Base-by-base conservation (phyloP, 2,329 filamentous ascomycete genomes). In the Neonectria punicea region DNA sequence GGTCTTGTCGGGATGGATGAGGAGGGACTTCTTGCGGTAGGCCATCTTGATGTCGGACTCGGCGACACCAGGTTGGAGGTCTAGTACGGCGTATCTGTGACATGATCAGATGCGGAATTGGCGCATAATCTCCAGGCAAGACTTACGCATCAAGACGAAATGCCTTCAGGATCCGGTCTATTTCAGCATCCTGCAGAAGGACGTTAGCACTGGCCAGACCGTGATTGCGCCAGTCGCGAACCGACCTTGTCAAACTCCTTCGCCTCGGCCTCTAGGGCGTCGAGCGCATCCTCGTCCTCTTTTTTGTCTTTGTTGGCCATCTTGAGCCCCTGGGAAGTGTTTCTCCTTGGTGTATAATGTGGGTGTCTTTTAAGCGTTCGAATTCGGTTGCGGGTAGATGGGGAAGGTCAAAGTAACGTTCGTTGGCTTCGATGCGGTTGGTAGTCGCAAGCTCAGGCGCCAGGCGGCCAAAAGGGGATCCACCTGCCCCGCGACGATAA, bases 1-100 rank as follows among this genome's bases (percentile, higher is more conserved):
- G 61, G 96, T 98, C 81, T 99, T 99, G 84, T 99, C 96, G 7
- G 96, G 96, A 84, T 99, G 96, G 83, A 99, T 98, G 53, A 99
- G 90, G 62, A 99, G 90, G n/a, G 96, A 99, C 81, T 98, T 98
- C 75, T 93, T 94, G 84, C 96, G 94, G 83, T 98, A 99, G 71
- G 89, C 88, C 73, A 91, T 85, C 82, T 98, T 98, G 85, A 99
- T 98, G 82, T 98, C 96, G 65, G 93, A 94, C 74, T 98, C 95
- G 61, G 96, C 90, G 20, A 98, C 93, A 77, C 96, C 96, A 4
- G 96, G 96, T 79, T 97, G 94, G 50, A 99, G 92, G 79, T 97
- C 96, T 50, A 99, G 90, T 53, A 99, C 93, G 55, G 95, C 93
- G 80, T 99, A 99, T 73, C 90, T 93, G 67, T 56, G 18, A 13